phyloP scores from a whole-genome alignment of 495 filamentous ascomycete species.

The Cairneyella variabilis region DNA sequence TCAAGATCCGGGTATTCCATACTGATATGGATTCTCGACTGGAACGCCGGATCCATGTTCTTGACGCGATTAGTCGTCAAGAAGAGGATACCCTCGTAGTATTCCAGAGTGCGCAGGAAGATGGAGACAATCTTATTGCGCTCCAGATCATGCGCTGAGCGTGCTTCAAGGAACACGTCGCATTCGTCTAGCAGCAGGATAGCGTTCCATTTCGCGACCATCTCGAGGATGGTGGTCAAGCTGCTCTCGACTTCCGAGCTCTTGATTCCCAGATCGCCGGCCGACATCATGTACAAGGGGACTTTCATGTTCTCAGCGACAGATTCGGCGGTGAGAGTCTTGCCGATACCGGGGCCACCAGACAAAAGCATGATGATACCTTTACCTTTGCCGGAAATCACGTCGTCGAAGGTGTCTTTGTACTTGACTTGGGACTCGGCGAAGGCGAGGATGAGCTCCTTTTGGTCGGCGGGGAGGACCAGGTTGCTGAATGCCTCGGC shows the following conservation, averaged over 20 bases:
- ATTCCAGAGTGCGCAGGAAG: conserved; percentile 25
- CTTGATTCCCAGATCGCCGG: conserved; percentile 16
- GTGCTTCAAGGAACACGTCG: conserved; percentile 35
- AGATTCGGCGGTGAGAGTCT: conserved; percentile 52
- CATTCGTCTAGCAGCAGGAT: conserved; percentile 41
- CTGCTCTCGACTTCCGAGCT: conserved; percentile 32
- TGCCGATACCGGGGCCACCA: conserved; percentile 54
- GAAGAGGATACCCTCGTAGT: conserved; percentile 24
- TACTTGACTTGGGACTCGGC: conserved; percentile 16
- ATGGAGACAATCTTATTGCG: conserved; percentile 25
- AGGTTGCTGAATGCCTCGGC: conserved; percentile 13
- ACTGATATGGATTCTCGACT: conserved; percentile 19
- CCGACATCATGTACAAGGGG: conserved; percentile 23
- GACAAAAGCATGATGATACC: conserved; percentile 26
- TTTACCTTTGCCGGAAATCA: conserved; percentile 24
- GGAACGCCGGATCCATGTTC: conserved; percentile 22
- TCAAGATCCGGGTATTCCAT: conserved; percentile 19
- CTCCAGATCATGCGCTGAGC: conserved; percentile 18
- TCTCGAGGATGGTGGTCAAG: conserved; percentile 39
- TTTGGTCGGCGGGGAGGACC: conserved; percentile 18
- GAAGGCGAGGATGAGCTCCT: conserved; percentile 23
- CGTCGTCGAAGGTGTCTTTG: conserved; percentile 21
- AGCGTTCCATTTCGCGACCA: conserved; percentile 38
- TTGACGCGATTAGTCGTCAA: conserved; percentile 22
- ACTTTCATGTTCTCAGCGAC: conserved; percentile 29